These are phyloP conservation scores for Ophiostoma quercus DNA, from an alignment of 2,329 filamentous ascomycete species.

Conservation along the genomic window DNA sequence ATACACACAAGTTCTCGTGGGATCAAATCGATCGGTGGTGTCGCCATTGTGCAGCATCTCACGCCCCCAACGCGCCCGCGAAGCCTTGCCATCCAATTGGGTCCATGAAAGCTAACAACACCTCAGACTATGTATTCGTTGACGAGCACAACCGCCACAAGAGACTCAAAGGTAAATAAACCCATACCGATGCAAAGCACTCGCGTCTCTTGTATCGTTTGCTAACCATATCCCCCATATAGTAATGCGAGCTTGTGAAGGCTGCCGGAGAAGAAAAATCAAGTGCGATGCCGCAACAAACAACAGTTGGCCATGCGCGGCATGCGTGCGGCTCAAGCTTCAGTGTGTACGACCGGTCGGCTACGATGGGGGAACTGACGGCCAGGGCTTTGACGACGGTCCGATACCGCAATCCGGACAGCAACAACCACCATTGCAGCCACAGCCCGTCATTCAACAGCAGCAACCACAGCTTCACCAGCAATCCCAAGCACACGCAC, in stretches of 20 bases:
- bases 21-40: neutral
- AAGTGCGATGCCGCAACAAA: conserved; percentile 97
- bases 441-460: conserved; percentile 35
- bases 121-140: conserved; percentile 92
- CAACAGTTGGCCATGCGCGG: conserved; percentile 95
- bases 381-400: conserved; percentile 34
- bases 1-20: neutral
- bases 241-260: conserved; percentile 98
- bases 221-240: conserved; percentile 26
- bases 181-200: conserved; percentile 21
- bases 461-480: conserved; percentile 32
- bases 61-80: neutral
- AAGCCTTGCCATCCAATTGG: neutral
- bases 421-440: conserved; percentile 29
- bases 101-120: conserved; percentile 30
- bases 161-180: conserved; percentile 72
- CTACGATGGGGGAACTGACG: conserved; percentile 38
- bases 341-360: conserved; percentile 88
- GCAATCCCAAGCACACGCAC: conserved; percentile 26
- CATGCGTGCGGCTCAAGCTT: conserved; percentile 85
- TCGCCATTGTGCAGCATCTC: neutral
- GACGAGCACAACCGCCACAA: conserved; percentile 99
- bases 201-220: neutral
- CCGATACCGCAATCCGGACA: conserved; percentile 28
- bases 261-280: conserved; percentile 90